A percentile compares a stretch with the other conserved stretches of the same genome.
phyloP scores from a whole-genome alignment of 768 basidiomycete genomes.

The Punctularia strigosozonata region DNA sequence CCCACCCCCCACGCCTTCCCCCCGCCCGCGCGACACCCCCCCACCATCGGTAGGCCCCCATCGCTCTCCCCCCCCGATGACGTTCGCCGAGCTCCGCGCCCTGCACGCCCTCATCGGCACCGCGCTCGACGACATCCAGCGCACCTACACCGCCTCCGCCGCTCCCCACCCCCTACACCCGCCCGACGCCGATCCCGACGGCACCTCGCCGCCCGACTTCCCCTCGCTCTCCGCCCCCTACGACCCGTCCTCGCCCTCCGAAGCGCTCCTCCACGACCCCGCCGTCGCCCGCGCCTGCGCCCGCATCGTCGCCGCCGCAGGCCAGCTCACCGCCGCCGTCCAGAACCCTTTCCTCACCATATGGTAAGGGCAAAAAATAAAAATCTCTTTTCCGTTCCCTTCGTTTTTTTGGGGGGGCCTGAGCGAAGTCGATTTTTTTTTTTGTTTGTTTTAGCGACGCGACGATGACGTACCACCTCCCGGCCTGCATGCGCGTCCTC shows the following conservation, averaged over 20 bases:
- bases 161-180: conserved; percentile 1
- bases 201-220: conserved; percentile 37
- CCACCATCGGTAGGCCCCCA: too few relatives aligned
- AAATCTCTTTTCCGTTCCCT: too few relatives aligned
- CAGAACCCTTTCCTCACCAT: conserved; percentile 61
- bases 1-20: too few relatives aligned
- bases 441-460: too few relatives aligned
- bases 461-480: conserved; percentile 59
- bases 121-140: conserved; percentile 58
- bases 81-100: conserved; percentile 50
- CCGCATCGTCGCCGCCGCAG: conserved; percentile 56
- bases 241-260: conserved; percentile 32
- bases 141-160: conserved; percentile 24
- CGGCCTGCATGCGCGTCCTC: conserved; percentile 61
- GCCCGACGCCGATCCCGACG: neutral
- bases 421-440: too few relatives aligned
- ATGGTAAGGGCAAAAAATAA: too few relatives aligned
- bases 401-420: neutral
- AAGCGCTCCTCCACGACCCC: conserved; percentile 48
- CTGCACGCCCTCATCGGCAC: conserved; percentile 57
- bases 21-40: too few relatives aligned
- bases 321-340: conserved; percentile 52
- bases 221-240: conserved; percentile 42
- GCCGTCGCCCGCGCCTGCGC: conserved; percentile 47
- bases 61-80: too few relatives aligned